These are phyloP conservation scores for Anisodus tanguticus DNA, from an alignment of 257 asterid genomes.

Conservation along the genomic window DNA sequence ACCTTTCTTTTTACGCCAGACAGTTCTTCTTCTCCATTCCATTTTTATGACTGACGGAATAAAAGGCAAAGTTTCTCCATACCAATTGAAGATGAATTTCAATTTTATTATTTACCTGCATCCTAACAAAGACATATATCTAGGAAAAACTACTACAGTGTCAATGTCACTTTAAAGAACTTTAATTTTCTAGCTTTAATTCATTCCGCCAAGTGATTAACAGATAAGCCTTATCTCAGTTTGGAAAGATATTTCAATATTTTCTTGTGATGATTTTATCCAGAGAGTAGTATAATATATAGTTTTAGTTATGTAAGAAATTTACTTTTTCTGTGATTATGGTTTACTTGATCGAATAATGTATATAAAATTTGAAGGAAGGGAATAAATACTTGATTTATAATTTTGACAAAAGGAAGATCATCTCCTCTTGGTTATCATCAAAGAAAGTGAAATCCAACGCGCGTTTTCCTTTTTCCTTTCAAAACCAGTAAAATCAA, in stretches of 20 bases:
- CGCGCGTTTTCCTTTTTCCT: too few relatives aligned
- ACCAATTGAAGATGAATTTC: conserved; percentile 5
- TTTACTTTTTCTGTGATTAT: background rate
- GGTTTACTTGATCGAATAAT: background rate
- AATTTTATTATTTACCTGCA: background rate
- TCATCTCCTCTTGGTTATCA: background rate
- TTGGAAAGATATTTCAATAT: background rate
- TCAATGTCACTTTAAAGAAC: background rate
- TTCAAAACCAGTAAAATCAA: too few relatives aligned
- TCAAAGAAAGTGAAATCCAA: background rate
- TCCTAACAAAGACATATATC: background rate
- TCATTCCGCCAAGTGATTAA: too few relatives aligned
- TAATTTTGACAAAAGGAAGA: background rate
- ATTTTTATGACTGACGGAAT: background rate
- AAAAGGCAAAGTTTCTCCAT: background rate
- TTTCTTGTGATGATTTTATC: background rate
- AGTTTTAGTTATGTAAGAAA: background rate
- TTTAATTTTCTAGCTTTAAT: too few relatives aligned
- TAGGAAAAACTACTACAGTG: background rate
- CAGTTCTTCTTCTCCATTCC: background rate
- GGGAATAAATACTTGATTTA: background rate
- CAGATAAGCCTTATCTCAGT: too few relatives aligned
- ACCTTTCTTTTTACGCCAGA: background rate
- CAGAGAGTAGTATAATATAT: background rate
- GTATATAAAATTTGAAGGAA: background rate